A percentile compares a stretch with the other conserved stretches of the same genome.
Evolutionary conservation across 768 basidiomycete genomes (phyloP).

Genomic region (Bullera alba): DNA sequence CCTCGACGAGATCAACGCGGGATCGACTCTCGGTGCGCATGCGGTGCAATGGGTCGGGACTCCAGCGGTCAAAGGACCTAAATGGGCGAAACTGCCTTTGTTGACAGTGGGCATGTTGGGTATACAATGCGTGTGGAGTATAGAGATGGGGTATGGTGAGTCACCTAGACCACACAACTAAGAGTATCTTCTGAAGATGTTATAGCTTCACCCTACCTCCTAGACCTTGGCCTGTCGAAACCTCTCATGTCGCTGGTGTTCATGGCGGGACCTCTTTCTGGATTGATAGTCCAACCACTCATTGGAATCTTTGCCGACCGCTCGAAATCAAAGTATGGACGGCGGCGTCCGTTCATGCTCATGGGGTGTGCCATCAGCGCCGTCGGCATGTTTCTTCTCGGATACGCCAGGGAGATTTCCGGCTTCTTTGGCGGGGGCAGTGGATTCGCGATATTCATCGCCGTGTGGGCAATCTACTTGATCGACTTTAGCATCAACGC

Average conservation of each 20-base stretch:
- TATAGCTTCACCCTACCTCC: constrained; percentile 71
- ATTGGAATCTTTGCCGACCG: constrained; percentile 76
- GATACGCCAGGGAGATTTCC: constrained; percentile 69
- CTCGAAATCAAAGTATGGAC: constrained; percentile 72
- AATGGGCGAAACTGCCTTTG: constrained; percentile 42
- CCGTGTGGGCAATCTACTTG: constrained; percentile 62
- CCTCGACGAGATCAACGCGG: constrained; percentile 59
- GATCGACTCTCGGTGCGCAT: constrained; percentile 13
- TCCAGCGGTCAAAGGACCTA: constrained; percentile 42
- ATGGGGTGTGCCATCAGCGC: constrained; percentile 61
- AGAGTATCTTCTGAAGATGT: neutral
- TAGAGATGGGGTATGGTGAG: constrained; percentile 84
- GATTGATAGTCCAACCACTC: constrained; percentile 82
- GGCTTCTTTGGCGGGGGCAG: constrained; percentile 45
- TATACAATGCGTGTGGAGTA: constrained; percentile 77
- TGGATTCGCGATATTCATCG: constrained; percentile 64
- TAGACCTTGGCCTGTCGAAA: constrained; percentile 80
- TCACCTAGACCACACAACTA: neutral
- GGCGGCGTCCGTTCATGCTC: constrained; percentile 80
- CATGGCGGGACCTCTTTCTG: constrained; percentile 82
- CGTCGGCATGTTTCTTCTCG: constrained; percentile 69
- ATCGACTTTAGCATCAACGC: constrained; percentile 56
- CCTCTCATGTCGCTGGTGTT: constrained; percentile 84
- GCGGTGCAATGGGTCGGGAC: constrained; percentile 45
- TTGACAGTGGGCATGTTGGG: constrained; percentile 74